These are phyloP conservation scores for Medicago ruthenica DNA, from an alignment of 306 rosid species.

Conservation along the genomic window DNA sequence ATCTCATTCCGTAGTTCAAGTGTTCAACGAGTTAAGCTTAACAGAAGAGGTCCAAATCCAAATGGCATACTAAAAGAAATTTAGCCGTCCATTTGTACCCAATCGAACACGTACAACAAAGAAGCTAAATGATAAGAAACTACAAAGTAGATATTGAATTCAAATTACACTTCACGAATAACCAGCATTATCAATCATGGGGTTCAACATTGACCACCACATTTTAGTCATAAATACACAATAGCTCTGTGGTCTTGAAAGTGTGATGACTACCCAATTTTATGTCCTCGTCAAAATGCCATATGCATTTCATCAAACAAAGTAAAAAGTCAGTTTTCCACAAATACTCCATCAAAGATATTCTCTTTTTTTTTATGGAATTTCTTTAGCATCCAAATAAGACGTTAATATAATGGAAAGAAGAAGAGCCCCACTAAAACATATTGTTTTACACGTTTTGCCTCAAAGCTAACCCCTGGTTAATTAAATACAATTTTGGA, in stretches of 20 bases:
- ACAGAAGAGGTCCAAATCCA: conserved; percentile 52
- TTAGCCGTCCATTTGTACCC: conserved; percentile 49
- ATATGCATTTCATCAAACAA: conserved; percentile 37
- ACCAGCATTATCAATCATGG: conserved; percentile 28
- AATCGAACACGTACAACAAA: conserved; percentile 46
- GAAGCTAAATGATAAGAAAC: conserved; percentile 45
- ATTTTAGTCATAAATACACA: conserved; percentile 23
- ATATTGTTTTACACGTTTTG: neutral
- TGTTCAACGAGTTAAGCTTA: conserved; percentile 45
- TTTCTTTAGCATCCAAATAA: conserved; percentile 16
- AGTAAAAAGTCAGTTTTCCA: conserved; percentile 36
- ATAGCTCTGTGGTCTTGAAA: conserved; percentile 36
- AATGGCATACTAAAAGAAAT: conserved; percentile 48
- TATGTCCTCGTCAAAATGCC: neutral
- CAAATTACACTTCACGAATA: conserved; percentile 42
- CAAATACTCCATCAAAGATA: conserved; percentile 25
- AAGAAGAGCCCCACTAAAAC: neutral
- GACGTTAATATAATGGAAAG: conserved; percentile 1
- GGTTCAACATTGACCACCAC: conserved; percentile 45
- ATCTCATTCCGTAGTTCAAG: conserved; percentile 45
- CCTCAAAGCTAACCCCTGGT: neutral
- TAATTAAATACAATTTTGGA: conserved; percentile 3
- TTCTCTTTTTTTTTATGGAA: conserved; percentile 4
- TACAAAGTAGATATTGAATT: conserved; percentile 40
- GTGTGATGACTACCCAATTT: neutral